Percentiles rank a stretch among this genome's conserved stretches.
phyloP scores from a whole-genome alignment of 2,329 filamentous ascomycete genomes.

The Phymatotrichopsis omnivora region DNA sequence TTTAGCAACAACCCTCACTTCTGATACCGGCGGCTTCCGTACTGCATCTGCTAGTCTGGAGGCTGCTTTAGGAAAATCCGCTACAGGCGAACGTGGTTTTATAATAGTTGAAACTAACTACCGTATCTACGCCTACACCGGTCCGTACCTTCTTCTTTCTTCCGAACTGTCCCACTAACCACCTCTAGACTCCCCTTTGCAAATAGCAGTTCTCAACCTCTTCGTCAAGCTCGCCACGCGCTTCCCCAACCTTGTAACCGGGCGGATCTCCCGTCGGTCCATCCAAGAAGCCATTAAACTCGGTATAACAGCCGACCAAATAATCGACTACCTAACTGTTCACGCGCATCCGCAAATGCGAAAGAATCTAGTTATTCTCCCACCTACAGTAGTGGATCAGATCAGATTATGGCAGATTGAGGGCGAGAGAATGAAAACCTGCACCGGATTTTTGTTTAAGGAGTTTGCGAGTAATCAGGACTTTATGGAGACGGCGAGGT shows the following conservation, averaged over 20 bases:
- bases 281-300: slow-evolving; percentile 76
- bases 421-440: slow-evolving; percentile 83
- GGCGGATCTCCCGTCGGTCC: slow-evolving; percentile 78
- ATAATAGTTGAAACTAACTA: slow-evolving; percentile 98
- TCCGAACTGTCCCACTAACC: neutral
- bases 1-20: slow-evolving; percentile 85
- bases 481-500: slow-evolving; percentile 59
- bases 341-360: slow-evolving; percentile 91
- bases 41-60: slow-evolving; percentile 59
- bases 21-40: slow-evolving; percentile 57
- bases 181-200: slow-evolving; percentile 60
- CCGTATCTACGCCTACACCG: slow-evolving; percentile 92
- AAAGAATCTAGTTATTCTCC: slow-evolving; percentile 54
- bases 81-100: slow-evolving; percentile 55
- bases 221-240: slow-evolving; percentile 82
- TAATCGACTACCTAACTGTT: slow-evolving; percentile 81
- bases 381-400: slow-evolving; percentile 93
- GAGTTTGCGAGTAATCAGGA: slow-evolving; percentile 67
- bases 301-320: slow-evolving; percentile 91
- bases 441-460: slow-evolving; percentile 74
- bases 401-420: slow-evolving; percentile 97
- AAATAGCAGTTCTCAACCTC: slow-evolving; percentile 85
- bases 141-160: slow-evolving; percentile 1
- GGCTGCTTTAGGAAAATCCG: slow-evolving; percentile 45
- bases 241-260: slow-evolving; percentile 88